phyloP scores from a whole-genome alignment of 78 protist species.

The Dictyostelium capitatum region DNA sequence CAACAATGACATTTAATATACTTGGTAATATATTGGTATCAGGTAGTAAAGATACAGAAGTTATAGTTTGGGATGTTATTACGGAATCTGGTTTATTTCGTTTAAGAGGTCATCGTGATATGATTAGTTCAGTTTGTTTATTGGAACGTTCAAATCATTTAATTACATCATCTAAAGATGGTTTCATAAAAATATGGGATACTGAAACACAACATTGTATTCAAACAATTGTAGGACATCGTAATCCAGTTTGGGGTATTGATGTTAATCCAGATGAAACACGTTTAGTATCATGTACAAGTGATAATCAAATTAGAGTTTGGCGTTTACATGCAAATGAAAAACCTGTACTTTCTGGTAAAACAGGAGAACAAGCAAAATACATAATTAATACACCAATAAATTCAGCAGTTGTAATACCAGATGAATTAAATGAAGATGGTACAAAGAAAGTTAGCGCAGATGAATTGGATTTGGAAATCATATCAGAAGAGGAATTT shows the following conservation, averaged over 20 bases:
- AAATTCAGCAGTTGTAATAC: neutral
- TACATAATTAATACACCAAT: slow-evolving; percentile 47
- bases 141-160: slow-evolving; percentile 42
- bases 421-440: neutral
- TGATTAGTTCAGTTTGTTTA: slow-evolving; percentile 62
- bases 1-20: slow-evolving; percentile 73
- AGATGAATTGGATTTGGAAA: neutral
- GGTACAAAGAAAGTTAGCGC: neutral
- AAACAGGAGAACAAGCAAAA: neutral
- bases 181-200: slow-evolving; percentile 94
- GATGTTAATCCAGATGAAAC: slow-evolving; percentile 71
- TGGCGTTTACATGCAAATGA: slow-evolving; percentile 52
- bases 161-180: slow-evolving; percentile 86
- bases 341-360: neutral
- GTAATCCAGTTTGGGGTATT: slow-evolving; percentile 89
- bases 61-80: slow-evolving; percentile 95
- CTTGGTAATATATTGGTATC: slow-evolving; percentile 85
- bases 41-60: slow-evolving; percentile 91
- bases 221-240: slow-evolving; percentile 91
- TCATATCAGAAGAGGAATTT: slow-evolving; percentile 15
- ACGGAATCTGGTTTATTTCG: slow-evolving; percentile 90
- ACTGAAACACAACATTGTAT: slow-evolving; percentile 90
- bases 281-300: slow-evolving; percentile 42
- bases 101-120: slow-evolving; percentile 90
- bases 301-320: slow-evolving; percentile 34